Conservation (phyloP, 2,329 filamentous ascomycete genomes). For the Cytospora chrysosperma region DNA sequence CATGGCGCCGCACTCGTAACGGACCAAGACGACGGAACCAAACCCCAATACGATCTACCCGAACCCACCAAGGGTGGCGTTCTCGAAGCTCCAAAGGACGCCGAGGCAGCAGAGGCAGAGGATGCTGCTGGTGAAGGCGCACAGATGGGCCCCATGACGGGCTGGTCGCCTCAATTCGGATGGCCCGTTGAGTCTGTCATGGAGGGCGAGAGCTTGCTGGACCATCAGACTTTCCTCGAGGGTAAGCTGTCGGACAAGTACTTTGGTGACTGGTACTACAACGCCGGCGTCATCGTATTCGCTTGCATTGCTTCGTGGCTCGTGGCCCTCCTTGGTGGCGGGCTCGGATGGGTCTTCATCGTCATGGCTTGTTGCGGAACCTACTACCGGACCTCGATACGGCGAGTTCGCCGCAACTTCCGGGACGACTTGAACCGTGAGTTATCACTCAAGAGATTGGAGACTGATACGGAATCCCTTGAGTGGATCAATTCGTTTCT, state of each 20-base stretch:
- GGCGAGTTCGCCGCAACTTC: slow-evolving; percentile 91
- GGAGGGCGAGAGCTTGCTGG: slow-evolving; percentile 69
- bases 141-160: slow-evolving; percentile 59
- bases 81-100: slow-evolving; percentile 52
- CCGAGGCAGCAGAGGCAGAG: slow-evolving; percentile 50
- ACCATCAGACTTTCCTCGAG: slow-evolving; percentile 88
- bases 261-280: slow-evolving; percentile 98
- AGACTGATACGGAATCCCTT: slow-evolving; percentile 86
- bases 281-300: slow-evolving; percentile 90
- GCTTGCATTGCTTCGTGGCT: slow-evolving; percentile 90
- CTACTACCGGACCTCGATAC: slow-evolving; percentile 94
- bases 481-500: slow-evolving; percentile 99
- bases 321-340: slow-evolving; percentile 83
- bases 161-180: slow-evolving; percentile 88
- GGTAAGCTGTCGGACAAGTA: slow-evolving; percentile 82
- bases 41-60: slow-evolving; percentile 74
- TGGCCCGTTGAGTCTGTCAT: slow-evolving; percentile 57
- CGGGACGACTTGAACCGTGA: slow-evolving; percentile 86
- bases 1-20: slow-evolving; percentile 72
- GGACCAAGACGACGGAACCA: slow-evolving; percentile 72
- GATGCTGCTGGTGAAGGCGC: slow-evolving; percentile 56
- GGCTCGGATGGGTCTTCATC: slow-evolving; percentile 88
- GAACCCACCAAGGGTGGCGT: slow-evolving; percentile 69
- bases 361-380: slow-evolving; percentile 91
- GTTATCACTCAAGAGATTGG: slow-evolving; percentile 80